A percentile compares a stretch with the other conserved stretches of the same genome.
phyloP scores from a whole-genome alignment of 164 flowering plant species.

The Vitis rotundifolia region DNA sequence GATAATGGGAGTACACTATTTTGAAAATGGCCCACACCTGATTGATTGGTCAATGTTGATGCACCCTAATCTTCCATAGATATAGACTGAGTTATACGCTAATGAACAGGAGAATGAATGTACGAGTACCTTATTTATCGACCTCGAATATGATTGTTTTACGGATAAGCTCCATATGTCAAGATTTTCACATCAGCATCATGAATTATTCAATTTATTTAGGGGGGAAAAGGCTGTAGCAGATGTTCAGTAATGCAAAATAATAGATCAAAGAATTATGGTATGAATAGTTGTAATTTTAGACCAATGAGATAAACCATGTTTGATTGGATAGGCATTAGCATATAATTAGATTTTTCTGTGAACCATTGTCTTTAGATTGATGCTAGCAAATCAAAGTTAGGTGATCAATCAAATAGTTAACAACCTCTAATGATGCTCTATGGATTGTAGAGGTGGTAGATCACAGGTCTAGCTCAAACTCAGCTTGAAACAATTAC shows the following conservation, averaged over 20 bases:
- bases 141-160: neutral
- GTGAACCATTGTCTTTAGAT: neutral
- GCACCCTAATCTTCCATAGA: no score
- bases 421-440: slow-evolving; percentile 20
- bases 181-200: neutral
- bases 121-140: neutral
- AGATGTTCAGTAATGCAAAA: no score
- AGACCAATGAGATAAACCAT: neutral
- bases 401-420: slow-evolving; percentile 28
- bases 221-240: no score
- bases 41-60: slow-evolving; percentile 2
- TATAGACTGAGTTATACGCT: no score
- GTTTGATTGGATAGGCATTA: neutral
- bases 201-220: neutral
- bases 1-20: no score
- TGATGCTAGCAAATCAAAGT: slow-evolving; percentile 5
- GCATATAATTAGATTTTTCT: neutral
- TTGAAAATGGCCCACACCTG: neutral
- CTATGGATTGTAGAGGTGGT: slow-evolving; percentile 12
- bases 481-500: neutral
- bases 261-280: no score
- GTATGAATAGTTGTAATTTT: neutral
- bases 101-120: neutral
- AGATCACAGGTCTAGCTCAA: slow-evolving; percentile 12
- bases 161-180: slow-evolving; percentile 3